Evolutionary conservation across 2,329 filamentous ascomycete genomes (phyloP).

Genomic region (Aspergillus niger): DNA sequence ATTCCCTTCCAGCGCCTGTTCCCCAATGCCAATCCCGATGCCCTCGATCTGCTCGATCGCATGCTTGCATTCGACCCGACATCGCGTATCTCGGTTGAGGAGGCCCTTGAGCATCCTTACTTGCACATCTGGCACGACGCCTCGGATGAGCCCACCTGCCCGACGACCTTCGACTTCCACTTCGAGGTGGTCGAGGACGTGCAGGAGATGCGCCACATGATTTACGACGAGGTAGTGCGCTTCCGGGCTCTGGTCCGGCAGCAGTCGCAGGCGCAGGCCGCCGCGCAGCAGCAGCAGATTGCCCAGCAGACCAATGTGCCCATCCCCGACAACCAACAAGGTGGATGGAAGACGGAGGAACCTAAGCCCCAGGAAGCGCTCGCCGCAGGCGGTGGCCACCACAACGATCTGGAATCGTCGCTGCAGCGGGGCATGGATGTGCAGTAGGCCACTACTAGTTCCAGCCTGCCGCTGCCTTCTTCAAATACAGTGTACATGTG

Average conservation of each 20-base stretch:
- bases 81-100: constrained; percentile 88
- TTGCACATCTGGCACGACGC: constrained; percentile 98
- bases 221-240: constrained; percentile 85
- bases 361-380: constrained; percentile 61
- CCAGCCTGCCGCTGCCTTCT: neutral
- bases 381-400: constrained; percentile 44
- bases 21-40: constrained; percentile 92
- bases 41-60: constrained; percentile 89
- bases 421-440: constrained; percentile 62
- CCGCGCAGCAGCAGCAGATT: constrained; percentile 44
- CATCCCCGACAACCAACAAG: constrained; percentile 63
- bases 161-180: constrained; percentile 94
- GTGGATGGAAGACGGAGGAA: constrained; percentile 59
- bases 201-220: constrained; percentile 93
- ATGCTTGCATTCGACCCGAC: constrained; percentile 98
- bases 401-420: constrained; percentile 51
- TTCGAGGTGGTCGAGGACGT: constrained; percentile 98
- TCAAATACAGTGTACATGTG: neutral
- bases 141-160: constrained; percentile 91
- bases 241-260: constrained; percentile 70
- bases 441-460: constrained; percentile 20
- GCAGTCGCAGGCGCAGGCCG: constrained; percentile 47
- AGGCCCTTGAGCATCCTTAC: constrained; percentile 94
- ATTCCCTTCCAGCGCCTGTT: constrained; percentile 86
- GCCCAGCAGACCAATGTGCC: constrained; percentile 55